A percentile compares a stretch with the other conserved stretches of the same genome.
Conservation (phyloP, 306 rosid species). For the Sphenostylis stenocarpa region DNA sequence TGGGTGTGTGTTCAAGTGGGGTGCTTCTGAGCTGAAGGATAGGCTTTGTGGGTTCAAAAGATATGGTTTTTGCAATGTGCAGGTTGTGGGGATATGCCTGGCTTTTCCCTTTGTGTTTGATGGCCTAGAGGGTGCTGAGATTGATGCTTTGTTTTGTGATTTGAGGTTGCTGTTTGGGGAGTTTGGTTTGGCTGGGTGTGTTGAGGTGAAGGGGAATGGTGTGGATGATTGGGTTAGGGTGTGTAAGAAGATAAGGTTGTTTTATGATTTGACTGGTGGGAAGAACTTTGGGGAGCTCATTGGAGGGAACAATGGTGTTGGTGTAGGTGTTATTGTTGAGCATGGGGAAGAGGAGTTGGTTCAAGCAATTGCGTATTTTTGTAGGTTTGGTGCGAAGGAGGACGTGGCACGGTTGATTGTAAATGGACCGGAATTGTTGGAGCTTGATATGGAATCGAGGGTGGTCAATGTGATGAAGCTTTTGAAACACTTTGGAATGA, state of each 20-base stretch:
- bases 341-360: slow-evolving; percentile 50
- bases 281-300: slow-evolving; percentile 45
- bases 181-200: slow-evolving; percentile 48
- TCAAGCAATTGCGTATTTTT: slow-evolving; percentile 47
- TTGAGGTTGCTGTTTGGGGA: slow-evolving; percentile 51
- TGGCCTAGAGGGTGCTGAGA: slow-evolving; percentile 26
- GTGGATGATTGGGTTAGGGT: slow-evolving; percentile 56
- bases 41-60: slow-evolving; percentile 49
- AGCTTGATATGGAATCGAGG: slow-evolving; percentile 45
- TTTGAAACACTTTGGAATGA: slow-evolving; percentile 61
- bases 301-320: slow-evolving; percentile 45
- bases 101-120: slow-evolving; percentile 64
- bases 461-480: slow-evolving; percentile 56
- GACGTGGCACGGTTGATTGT: slow-evolving; percentile 58
- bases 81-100: slow-evolving; percentile 64
- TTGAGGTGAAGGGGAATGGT: slow-evolving; percentile 49
- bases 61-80: slow-evolving; percentile 52
- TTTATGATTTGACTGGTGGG: slow-evolving; percentile 58
- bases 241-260: slow-evolving; percentile 62
- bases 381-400: slow-evolving; percentile 56
- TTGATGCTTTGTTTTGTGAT: slow-evolving; percentile 48
- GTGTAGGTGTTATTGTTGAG: slow-evolving; percentile 51
- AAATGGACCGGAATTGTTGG: slow-evolving; percentile 49
- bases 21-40: slow-evolving; percentile 39
- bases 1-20: slow-evolving; percentile 42